Percentiles rank a stretch among this genome's conserved stretches.
phyloP scores from a whole-genome alignment of 139 green algal species.

The Desmodesmus armatus region DNA sequence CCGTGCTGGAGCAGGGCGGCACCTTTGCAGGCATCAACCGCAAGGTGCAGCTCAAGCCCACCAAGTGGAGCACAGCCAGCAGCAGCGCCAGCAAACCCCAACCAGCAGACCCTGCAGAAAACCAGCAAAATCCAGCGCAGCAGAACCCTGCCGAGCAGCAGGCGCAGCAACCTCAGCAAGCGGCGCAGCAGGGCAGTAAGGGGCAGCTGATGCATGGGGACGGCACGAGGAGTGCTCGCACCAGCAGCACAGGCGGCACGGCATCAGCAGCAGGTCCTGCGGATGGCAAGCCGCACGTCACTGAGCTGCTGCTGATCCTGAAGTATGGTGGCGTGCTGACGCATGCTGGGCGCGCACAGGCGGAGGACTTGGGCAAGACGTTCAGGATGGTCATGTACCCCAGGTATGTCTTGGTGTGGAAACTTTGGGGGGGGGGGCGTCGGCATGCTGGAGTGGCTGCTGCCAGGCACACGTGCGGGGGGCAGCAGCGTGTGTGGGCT shows the following conservation, averaged over 20 bases:
- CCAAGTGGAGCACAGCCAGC: slow-evolving; percentile 56
- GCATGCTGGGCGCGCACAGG: slow-evolving; percentile 87
- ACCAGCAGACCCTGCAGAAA: background rate
- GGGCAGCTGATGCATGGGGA: slow-evolving; percentile 32
- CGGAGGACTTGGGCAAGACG: slow-evolving; percentile 90
- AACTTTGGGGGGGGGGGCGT: too few species aligned
- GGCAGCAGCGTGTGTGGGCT: background rate
- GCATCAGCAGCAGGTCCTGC: background rate
- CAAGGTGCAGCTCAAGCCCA: slow-evolving; percentile 98
- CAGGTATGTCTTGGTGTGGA: slow-evolving; percentile 50
- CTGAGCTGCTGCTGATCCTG: slow-evolving; percentile 62
- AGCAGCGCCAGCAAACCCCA: slow-evolving; percentile 14
- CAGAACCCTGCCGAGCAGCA: background rate
- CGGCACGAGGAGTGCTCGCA: slow-evolving; percentile 44
- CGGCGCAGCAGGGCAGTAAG: background rate
- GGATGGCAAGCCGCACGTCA: slow-evolving; percentile 56
- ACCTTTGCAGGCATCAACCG: slow-evolving; percentile 96
- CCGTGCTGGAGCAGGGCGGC: slow-evolving; percentile 73
- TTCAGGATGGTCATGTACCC: slow-evolving; percentile 99
- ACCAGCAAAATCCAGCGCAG: background rate
- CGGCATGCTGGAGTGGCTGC: too few species aligned
- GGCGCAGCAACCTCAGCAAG: background rate
- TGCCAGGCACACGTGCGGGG: background rate
- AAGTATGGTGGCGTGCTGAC: slow-evolving; percentile 80
- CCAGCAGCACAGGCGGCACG: background rate